These are phyloP conservation scores for Monascus purpureus DNA, from an alignment of 495 filamentous ascomycete genomes.

Conservation along the genomic window DNA sequence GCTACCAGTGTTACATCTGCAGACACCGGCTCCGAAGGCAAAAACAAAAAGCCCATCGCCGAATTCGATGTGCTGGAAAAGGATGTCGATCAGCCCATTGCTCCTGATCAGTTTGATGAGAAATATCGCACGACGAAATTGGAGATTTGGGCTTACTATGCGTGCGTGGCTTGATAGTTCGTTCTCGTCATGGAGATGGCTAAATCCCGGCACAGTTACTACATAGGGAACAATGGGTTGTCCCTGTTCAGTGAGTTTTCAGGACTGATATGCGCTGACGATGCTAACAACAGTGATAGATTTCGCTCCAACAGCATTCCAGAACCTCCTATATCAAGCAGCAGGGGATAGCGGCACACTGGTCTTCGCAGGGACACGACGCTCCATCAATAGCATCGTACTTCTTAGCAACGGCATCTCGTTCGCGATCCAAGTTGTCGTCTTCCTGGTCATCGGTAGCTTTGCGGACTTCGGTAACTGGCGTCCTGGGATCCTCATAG, in stretches of 20 bases:
- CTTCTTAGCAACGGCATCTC: slow-evolving; percentile 48
- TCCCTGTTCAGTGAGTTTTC: slow-evolving; percentile 42
- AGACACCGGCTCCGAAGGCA: background rate
- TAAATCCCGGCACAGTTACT: slow-evolving; percentile 31
- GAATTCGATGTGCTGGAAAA: slow-evolving; percentile 1
- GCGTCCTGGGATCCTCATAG: slow-evolving; percentile 47
- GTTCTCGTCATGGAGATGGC: slow-evolving; percentile 2
- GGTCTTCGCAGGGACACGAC: slow-evolving; percentile 32
- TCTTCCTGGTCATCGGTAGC: slow-evolving; percentile 46
- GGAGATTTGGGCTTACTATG: slow-evolving; percentile 55
- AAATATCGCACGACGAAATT: slow-evolving; percentile 34
- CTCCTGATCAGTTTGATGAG: slow-evolving; percentile 37
- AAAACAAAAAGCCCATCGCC: background rate
- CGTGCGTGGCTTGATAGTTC: slow-evolving; percentile 21
- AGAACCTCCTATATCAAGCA: slow-evolving; percentile 46
- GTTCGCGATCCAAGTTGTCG: slow-evolving; percentile 46
- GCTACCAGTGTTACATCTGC: no score
- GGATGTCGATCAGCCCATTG: slow-evolving; percentile 14
- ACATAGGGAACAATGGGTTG: slow-evolving; percentile 54
- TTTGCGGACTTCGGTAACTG: slow-evolving; percentile 47
- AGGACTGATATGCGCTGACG: background rate
- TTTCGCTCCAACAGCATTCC: slow-evolving; percentile 52
- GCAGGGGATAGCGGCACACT: slow-evolving; percentile 35
- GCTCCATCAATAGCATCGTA: slow-evolving; percentile 47
- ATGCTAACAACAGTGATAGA: slow-evolving; percentile 14